Evolutionary conservation across 805 yeast species (phyloP), one percentile per base, ranked within the genome.

Genomic region (Ogataea nonfermentans): DNA sequence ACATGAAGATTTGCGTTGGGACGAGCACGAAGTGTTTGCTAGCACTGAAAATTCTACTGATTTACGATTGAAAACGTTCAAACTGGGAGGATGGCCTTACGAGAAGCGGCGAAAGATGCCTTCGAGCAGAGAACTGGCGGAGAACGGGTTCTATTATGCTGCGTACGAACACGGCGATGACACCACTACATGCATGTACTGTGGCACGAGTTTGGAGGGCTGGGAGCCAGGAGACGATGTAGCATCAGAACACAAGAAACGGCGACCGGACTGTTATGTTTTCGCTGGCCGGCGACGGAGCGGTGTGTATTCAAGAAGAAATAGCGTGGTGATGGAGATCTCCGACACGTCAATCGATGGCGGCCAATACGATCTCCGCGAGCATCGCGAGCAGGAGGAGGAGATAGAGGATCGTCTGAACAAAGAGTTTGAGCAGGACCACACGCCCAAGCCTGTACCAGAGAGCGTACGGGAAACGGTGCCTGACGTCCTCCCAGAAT

Each of bases 171-270:
- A 55, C n/a, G 57, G 59, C 11, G 78, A 73, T 37, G 84, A 80
- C 55, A 68, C 74, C 19, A 78, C 78, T 1, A 65, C 75, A 2
- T 85, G 95, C 56, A 66, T 75, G 47, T 77, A 76, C 53, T 85
- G 95, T 59, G 76, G 74, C 9, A 63, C 73, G 13, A 72, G 81
- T 0, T 61, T 76, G 11, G 84, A 83, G 37, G 89, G 88, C 3
- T 85, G 95, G 95, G 84, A 75, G 42, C 55, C 61, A 1, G 69
- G 65, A 2, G 93, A 86, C 59, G 78, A 74, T 42, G 91, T 90
- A 0, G 43, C 70, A 7, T 65, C 49, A 11, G 88, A 79, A 47
- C 93, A 84, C 53, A 46, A 53, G n/a, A 58, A 62, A 37, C 55
- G 74, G 35, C 58, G 63, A 15, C 67, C 66, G 2, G 52, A 64